These are phyloP conservation scores for Nakazawaea anatomiae DNA, from an alignment of 805 yeast species.

Conservation along the genomic window DNA sequence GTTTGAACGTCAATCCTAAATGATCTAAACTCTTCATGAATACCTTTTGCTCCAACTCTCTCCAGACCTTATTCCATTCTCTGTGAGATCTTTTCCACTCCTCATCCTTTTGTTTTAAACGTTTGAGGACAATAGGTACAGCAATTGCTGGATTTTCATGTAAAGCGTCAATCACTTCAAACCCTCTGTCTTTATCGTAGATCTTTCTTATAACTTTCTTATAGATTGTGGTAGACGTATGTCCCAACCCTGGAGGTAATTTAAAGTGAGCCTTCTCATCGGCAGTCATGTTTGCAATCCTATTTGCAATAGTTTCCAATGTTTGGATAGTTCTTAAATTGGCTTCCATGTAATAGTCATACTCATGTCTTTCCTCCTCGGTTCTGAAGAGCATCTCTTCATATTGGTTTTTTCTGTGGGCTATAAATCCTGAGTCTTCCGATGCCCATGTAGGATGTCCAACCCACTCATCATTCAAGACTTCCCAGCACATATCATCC, in stretches of 20 bases:
- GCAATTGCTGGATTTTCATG: constrained; percentile 95
- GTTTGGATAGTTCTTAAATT: constrained; percentile 93
- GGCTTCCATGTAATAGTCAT: constrained; percentile 93
- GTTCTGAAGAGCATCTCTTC: constrained; percentile 93
- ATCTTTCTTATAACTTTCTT: constrained; percentile 89
- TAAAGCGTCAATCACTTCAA: constrained; percentile 91
- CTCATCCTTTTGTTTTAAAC: constrained; percentile 96
- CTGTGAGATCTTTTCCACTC: constrained; percentile 98
- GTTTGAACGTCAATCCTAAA: constrained; percentile 92
- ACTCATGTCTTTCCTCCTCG: constrained; percentile 97
- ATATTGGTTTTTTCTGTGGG: constrained; percentile 97
- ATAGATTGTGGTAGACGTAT: constrained; percentile 84
- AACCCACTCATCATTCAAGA: constrained; percentile 97
- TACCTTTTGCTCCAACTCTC: constrained; percentile 94
- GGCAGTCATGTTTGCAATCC: constrained; percentile 86
- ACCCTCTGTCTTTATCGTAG: constrained; percentile 91
- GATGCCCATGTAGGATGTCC: constrained; percentile 99
- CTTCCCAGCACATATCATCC: constrained; percentile 99
- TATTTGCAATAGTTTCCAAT: constrained; percentile 88
- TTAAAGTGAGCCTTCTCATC: constrained; percentile 85
- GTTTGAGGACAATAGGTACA: constrained; percentile 84
- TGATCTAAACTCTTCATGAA: constrained; percentile 93
- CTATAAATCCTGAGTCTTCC: constrained; percentile 96
- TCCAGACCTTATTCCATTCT: constrained; percentile 99
- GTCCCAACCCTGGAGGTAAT: constrained; percentile 91